Conservation (phyloP, 2,329 filamentous ascomycete species). For the Emmonsiellopsis sp. region DNA sequence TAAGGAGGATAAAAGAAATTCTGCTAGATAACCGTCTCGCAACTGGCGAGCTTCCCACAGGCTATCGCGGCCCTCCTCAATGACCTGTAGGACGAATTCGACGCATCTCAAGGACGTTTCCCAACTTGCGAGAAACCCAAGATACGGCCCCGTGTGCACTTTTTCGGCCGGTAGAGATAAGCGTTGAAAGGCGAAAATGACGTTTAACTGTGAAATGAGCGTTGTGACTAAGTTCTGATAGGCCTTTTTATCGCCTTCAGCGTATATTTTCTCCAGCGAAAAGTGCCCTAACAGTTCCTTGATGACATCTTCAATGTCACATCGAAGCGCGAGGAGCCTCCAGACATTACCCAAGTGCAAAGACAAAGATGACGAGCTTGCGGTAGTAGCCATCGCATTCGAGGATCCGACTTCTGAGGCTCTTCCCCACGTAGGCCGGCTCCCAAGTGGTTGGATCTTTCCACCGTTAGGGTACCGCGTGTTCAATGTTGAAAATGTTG, state of each 20-base stretch:
- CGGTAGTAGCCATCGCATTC: conserved; percentile 12
- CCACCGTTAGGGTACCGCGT: neutral
- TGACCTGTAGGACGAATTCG: conserved; percentile 29
- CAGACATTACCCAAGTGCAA: conserved; percentile 27
- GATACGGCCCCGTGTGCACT: conserved; percentile 25
- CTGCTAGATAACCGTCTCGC: conserved; percentile 30
- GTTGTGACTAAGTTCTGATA: conserved; percentile 29
- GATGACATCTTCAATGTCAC: conserved; percentile 34
- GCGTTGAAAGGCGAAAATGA: conserved; percentile 33
- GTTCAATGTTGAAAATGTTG: neutral
- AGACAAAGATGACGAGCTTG: conserved; percentile 29
- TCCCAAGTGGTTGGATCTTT: neutral
- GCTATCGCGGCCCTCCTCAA: conserved; percentile 28
- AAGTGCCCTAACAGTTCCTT: conserved; percentile 35
- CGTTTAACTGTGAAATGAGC: conserved; percentile 30
- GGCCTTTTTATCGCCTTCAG: conserved; percentile 22
- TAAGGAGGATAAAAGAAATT: conserved; percentile 29
- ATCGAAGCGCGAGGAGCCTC: conserved; percentile 28
- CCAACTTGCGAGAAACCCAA: conserved; percentile 33
- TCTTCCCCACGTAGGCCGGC: neutral
- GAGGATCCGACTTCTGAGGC: neutral
- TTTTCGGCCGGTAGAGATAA: conserved; percentile 30
- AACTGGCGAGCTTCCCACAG: conserved; percentile 23
- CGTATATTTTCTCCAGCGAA: conserved; percentile 34
- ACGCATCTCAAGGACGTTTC: conserved; percentile 30